A percentile compares a stretch with the other conserved stretches of the same genome.
Evolutionary conservation across 768 basidiomycete species (phyloP).

Genomic region (Amanita subjunquillea): DNA sequence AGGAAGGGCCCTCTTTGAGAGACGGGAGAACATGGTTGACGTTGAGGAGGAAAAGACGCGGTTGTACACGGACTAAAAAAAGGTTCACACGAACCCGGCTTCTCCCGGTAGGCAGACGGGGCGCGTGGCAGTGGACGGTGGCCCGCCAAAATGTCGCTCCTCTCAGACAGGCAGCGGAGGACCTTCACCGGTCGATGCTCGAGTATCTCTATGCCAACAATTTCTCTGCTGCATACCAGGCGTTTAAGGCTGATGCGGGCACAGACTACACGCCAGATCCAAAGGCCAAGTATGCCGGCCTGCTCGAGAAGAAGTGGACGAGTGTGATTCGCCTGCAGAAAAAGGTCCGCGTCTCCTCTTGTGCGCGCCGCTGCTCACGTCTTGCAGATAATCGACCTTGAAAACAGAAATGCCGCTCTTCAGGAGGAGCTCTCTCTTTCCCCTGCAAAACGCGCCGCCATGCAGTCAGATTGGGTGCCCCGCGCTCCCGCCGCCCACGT

Average conservation of each 20-base stretch:
- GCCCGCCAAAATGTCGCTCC: conserved; percentile 11
- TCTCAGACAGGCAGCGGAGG: conserved; percentile 18
- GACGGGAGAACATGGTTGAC: conserved; percentile 76
- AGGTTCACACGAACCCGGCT: conserved; percentile 40
- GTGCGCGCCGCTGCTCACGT: neutral
- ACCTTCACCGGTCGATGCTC: conserved; percentile 64
- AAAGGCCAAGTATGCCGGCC: conserved; percentile 75
- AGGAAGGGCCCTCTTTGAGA: conserved; percentile 69
- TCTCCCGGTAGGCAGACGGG: conserved; percentile 19
- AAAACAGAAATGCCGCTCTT: conserved; percentile 68
- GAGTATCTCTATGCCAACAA: conserved; percentile 65
- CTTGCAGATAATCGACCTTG: conserved; percentile 86
- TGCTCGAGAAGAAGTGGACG: conserved; percentile 98
- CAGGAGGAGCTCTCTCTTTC: conserved; percentile 58
- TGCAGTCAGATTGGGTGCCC: conserved; percentile 81
- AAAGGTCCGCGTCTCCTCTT: conserved; percentile 46
- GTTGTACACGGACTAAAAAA: conserved; percentile 30
- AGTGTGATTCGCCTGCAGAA: conserved; percentile 92
- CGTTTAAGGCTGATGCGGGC: conserved; percentile 42
- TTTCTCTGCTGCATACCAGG: conserved; percentile 52
- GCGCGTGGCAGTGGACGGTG: conserved; percentile 7
- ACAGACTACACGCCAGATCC: conserved; percentile 72
- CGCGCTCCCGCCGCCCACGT: conserved; percentile 75
- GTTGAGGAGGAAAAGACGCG: conserved; percentile 21
- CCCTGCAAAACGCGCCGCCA: conserved; percentile 42